These are phyloP conservation scores for Colletotrichum horii DNA, from an alignment of 2,329 filamentous ascomycete species.

Conservation along the genomic window DNA sequence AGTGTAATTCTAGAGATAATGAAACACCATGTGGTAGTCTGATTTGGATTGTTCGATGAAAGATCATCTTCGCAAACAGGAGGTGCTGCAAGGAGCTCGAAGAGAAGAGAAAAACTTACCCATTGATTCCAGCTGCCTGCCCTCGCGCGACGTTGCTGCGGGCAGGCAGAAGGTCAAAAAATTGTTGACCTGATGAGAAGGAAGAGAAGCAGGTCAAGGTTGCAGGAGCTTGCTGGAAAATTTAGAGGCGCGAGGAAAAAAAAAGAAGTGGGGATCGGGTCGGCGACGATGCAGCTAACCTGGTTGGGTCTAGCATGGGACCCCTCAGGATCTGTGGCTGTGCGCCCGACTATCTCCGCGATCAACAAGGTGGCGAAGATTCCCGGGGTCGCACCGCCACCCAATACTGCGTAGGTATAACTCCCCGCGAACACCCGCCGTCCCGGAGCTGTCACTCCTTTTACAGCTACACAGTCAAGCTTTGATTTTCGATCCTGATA, in stretches of 20 bases:
- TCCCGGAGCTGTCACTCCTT: neutral
- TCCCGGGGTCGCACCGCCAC: slow-evolving; percentile 16
- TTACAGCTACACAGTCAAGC: neutral
- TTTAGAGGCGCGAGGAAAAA: slow-evolving; percentile 19
- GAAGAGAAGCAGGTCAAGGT: slow-evolving; percentile 21
- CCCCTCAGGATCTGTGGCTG: slow-evolving; percentile 37
- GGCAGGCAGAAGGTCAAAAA: slow-evolving; percentile 5
- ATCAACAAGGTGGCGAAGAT: slow-evolving; percentile 29
- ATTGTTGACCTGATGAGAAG: slow-evolving; percentile 25
- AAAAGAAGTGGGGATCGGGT: neutral
- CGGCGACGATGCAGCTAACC: slow-evolving; percentile 27
- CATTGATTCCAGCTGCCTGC: slow-evolving; percentile 2
- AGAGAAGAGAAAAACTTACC: slow-evolving; percentile 9
- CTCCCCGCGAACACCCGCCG: slow-evolving; percentile 25
- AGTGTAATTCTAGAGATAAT: slow-evolving; percentile 59
- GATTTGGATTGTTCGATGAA: slow-evolving; percentile 67
- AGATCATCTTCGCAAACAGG: slow-evolving; percentile 43
- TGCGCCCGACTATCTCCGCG: slow-evolving; percentile 28
- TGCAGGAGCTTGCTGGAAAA: slow-evolving; percentile 29
- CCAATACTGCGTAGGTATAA: slow-evolving; percentile 13
- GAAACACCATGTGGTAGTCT: slow-evolving; percentile 61
- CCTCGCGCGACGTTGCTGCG: neutral
- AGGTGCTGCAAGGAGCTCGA: neutral
- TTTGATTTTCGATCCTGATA: neutral
- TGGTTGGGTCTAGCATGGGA: slow-evolving; percentile 9